phyloP scores from a whole-genome alignment of 805 yeast species.

The Suhomyces faveliae region DNA sequence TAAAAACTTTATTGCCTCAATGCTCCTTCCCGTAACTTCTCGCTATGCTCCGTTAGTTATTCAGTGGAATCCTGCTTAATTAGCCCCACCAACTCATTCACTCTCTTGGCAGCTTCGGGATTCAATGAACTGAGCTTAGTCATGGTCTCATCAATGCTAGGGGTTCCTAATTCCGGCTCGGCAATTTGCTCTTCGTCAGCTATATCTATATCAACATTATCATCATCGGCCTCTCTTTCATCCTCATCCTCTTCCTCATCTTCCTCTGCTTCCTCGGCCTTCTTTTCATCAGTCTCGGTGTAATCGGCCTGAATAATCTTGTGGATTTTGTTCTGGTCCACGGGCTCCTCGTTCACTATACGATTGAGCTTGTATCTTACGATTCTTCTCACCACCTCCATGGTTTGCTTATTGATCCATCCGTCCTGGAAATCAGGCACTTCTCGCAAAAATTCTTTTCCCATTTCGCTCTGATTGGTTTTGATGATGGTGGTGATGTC shows the following conservation, averaged over 20 bases:
- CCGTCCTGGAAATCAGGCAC: constrained; percentile 62
- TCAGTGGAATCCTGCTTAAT: constrained; percentile 33
- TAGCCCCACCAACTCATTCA: constrained; percentile 33
- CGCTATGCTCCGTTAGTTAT: too few species aligned
- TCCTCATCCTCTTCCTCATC: constrained; percentile 19
- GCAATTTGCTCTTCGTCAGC: constrained; percentile 9
- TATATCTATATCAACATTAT: constrained; percentile 16
- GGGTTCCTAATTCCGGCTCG: constrained; percentile 13
- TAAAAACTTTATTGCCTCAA: too few species aligned
- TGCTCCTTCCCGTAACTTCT: too few species aligned
- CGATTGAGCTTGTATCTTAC: constrained; percentile 70
- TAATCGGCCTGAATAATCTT: constrained; percentile 44
- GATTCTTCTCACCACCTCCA: constrained; percentile 64
- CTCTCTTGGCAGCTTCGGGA: constrained; percentile 31
- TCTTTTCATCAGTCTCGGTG: constrained; percentile 23
- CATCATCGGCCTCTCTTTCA: constrained; percentile 25
- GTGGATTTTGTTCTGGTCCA: constrained; percentile 42
- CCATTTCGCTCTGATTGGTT: constrained; percentile 27
- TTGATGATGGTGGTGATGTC: constrained; percentile 50
- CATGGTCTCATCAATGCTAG: constrained; percentile 22
- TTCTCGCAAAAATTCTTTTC: constrained; percentile 32
- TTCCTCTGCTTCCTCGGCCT: constrained; percentile 17
- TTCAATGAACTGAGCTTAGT: constrained; percentile 36
- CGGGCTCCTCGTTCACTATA: constrained; percentile 49
- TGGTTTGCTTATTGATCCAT: constrained; percentile 67